phyloP scores from a whole-genome alignment of 495 filamentous ascomycete species.

The Astrothelium subdiscretum region DNA sequence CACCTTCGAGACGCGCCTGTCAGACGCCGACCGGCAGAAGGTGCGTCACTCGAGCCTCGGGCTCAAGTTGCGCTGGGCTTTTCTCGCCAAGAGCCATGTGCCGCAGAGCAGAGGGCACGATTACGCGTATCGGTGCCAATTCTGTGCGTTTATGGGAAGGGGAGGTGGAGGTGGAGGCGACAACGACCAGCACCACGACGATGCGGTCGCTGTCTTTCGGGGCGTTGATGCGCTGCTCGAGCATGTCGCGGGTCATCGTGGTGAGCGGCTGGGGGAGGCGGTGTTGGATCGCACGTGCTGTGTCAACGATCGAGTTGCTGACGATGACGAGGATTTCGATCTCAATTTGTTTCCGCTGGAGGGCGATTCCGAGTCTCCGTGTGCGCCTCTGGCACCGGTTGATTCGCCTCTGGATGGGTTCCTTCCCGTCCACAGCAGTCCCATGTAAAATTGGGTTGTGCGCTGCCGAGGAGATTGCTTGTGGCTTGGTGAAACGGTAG shows the following conservation, averaged over 20 bases:
- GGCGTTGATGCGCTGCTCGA: conserved; percentile 9
- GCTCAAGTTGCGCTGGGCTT: conserved; percentile 11
- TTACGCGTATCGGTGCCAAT: conserved; percentile 13
- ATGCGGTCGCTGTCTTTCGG: too few relatives aligned
- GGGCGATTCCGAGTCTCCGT: too few relatives aligned
- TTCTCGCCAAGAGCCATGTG: conserved; percentile 11
- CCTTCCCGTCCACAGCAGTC: too few relatives aligned
- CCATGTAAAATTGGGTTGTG: too few relatives aligned
- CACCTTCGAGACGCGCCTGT: conserved; percentile 5
- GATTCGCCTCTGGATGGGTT: conserved; percentile 4
- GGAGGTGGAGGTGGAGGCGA: too few relatives aligned
- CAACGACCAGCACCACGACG: too few relatives aligned
- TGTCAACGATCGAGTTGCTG: conserved; percentile 7
- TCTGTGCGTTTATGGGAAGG: conserved; percentile 11
- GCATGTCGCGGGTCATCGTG: conserved; percentile 10
- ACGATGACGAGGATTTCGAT: conserved; percentile 12
- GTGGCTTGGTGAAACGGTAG: too few relatives aligned
- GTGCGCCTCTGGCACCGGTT: too few relatives aligned
- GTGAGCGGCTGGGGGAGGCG: conserved; percentile 3
- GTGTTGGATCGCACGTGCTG: conserved; percentile 6
- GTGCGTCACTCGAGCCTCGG: background rate
- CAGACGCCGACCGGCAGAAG: conserved; percentile 6
- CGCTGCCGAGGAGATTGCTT: too few relatives aligned
- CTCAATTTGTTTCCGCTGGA: conserved; percentile 12
- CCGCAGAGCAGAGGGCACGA: conserved; percentile 1